Base-by-base conservation (phyloP, 345 rosid species). In the Gossypium stocksii region DNA sequence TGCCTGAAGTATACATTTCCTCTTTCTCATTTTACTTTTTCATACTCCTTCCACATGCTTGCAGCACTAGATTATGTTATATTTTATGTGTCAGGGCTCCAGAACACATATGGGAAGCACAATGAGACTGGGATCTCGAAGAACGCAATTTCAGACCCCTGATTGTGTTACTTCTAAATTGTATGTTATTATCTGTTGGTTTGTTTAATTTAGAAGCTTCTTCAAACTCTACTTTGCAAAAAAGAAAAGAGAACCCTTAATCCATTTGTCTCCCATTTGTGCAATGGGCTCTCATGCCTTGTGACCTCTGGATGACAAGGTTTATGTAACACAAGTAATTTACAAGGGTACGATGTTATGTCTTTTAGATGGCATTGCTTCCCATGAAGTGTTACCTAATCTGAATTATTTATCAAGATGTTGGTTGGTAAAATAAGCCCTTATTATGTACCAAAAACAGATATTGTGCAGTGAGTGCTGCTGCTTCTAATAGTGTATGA, bases 61-160 rank as follows among this genome's bases (percentile, higher is more conserved):
- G 62, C 60, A 45, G 71, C 62, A 41, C 57, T 75, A 43, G 17
- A 63, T 64, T 11, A 38, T 76, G 56, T 72, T 77, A 60, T 64
- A 15, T 11, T 74, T 66, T 59, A 41, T 66, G 59, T 75, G 77
- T 45, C 80, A 94, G 98, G 98, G 98, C 76, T 94, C 98, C 77
- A 89, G 88, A 86, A 94, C 98, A 1, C 98, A 94, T 79, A 91
- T 91, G 98, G 98, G 98, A 82, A 94, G 97, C 77, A 94, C 98
- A 67, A 92, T 94, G 98, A 89, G 98, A 77, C 83, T 92, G 66
- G 98, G 98, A 80, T 89, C 96, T 60, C 93, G 98, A 75, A 88
- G 83, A 80, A 94, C 98, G 17, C 83, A 85, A 51, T 84, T 94
- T 74, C 84, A 88, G 82, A 87, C 81, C 64, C 84, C 77, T 74